Base-by-base conservation (phyloP, 306 rosid genomes). In the Ammopiptanthus mongolicus region DNA sequence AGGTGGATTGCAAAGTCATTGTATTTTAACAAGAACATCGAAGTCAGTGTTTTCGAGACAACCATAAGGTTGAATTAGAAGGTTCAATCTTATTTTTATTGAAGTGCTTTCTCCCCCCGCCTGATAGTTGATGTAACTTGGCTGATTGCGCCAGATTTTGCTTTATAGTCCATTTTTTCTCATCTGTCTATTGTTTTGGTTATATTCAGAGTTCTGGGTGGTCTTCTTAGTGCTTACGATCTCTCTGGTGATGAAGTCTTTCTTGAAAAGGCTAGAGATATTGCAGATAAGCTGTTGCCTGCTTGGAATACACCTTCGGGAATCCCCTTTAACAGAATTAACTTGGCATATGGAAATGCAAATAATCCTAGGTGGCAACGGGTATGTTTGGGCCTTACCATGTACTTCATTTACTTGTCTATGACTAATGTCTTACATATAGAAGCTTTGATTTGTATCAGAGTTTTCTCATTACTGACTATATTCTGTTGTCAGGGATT, bases 31-130 rank as follows among this genome's bases (percentile, higher is more conserved):
- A 84, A 84, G 88, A 66, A 84, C 66, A 63, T 71, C 3, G 88
- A 86, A 80, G 87, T 87, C 64, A 88, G 93, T 72, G 93, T 88
- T 69, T 88, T 88, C 50, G 93, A 88, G 90, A 88, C 93, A 88
- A 88, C 86, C 93, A 86, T 88, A 82, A 88, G 93, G 93, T 88
- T 84, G 88, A 84, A 70, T 76, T 88, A 78, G 86, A 86, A 88
- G 90, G 93, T 88, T 86, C 87, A 88, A 70, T 82, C 66, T 86
- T 75, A 62, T 76, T 80, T 77, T 80, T 58, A 14, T 59, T 73
- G 47, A 61, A 62, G 51, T 81, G 15, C 7, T 70, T 52, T 84
- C 64, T 59, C 34, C 60, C 28, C 77, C 67, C 18, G 18, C 73
- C 59, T 52, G 58, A 76, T 52, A 62, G 51, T 81, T 63, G 81